Evolutionary conservation across 371 early-diverging fungal genomes (phyloP), one percentile per base, ranked within the genome.

Genomic region (Dinochytrium kinnereticum): DNA sequence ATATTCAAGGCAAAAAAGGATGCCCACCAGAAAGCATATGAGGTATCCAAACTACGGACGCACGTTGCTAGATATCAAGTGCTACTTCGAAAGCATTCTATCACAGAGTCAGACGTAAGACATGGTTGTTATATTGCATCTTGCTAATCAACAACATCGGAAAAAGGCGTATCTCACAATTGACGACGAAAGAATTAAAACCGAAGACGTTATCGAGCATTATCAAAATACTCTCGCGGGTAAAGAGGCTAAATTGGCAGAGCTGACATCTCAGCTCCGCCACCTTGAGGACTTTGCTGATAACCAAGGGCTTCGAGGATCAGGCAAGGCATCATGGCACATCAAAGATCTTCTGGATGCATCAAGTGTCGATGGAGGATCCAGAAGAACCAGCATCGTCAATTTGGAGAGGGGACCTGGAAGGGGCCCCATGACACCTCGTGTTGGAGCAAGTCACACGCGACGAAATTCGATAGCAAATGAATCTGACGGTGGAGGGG

Each of bases 1-100:
- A 69, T 34, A 33, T 53, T 31, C 28, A 15, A 53, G 17, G 31
- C 53, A 24, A 69, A 69, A 33, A 69, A 69, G 53, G 69, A 69
- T 5, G 21, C 33, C 13, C 55, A 69, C 31, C 37, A 69, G 28
- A 69, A 53, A 37, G 49, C 34, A 24, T 53, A 69, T 37, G 69
- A 69, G 49, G 49, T 53, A 13, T 69, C 69, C 5, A 69, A 69
- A 34, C 55, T 69, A 2, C 24, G 69, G 53, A 51, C 69, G 24
- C 69, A 69, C n/a, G 69, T 69, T 33, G 69, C 69, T 10, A 49
- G 69, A 26, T 69, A 69, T 53, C 69, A 69, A 53, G 24, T 51
- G 37, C 5, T 69, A n/a, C 49, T 69, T 3, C 26, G 69, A 10
- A 69, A 69, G 28, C 61, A 69, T 19, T 28, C 7, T 7, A 69